Evolutionary conservation across 2,329 filamentous ascomycete genomes (phyloP).

Genomic region (Rutstroemia sp.): DNA sequence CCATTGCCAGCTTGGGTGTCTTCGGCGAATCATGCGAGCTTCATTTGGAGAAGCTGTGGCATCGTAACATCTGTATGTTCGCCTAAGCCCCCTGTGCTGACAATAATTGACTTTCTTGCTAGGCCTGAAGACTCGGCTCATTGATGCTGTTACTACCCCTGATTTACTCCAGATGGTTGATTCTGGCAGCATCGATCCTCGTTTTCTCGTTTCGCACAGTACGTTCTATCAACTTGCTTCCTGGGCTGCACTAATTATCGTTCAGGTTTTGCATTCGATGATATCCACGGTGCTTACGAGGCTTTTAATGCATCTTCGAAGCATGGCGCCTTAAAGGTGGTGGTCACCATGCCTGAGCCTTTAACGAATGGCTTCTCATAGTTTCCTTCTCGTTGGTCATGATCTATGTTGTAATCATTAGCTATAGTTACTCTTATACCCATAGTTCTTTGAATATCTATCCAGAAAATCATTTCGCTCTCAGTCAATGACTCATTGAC

Average conservation of each 20-base stretch:
- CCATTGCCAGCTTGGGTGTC: constrained; percentile 50
- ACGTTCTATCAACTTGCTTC: background rate
- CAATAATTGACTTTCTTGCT: background rate
- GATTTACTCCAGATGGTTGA: background rate
- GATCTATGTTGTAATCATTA: too few species aligned
- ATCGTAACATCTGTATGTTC: constrained; percentile 41
- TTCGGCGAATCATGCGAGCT: constrained; percentile 44
- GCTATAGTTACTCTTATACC: too few species aligned
- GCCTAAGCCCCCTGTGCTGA: background rate
- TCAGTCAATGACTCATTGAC: too few species aligned
- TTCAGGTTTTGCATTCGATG: background rate
- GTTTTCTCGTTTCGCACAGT: background rate
- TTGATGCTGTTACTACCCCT: background rate
- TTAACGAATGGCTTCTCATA: background rate
- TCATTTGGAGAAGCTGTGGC: constrained; percentile 46
- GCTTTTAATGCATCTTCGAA: background rate
- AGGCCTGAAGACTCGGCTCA: background rate
- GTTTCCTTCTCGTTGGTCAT: background rate
- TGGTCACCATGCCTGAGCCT: background rate
- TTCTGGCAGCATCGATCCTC: background rate
- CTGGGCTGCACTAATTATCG: background rate
- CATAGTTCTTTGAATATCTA: too few species aligned
- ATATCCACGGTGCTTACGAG: background rate
- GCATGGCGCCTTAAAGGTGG: background rate
- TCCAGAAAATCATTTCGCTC: too few species aligned